phyloP scores from a whole-genome alignment of 2,329 filamentous ascomycete genomes.

The Diaporthe vexans region DNA sequence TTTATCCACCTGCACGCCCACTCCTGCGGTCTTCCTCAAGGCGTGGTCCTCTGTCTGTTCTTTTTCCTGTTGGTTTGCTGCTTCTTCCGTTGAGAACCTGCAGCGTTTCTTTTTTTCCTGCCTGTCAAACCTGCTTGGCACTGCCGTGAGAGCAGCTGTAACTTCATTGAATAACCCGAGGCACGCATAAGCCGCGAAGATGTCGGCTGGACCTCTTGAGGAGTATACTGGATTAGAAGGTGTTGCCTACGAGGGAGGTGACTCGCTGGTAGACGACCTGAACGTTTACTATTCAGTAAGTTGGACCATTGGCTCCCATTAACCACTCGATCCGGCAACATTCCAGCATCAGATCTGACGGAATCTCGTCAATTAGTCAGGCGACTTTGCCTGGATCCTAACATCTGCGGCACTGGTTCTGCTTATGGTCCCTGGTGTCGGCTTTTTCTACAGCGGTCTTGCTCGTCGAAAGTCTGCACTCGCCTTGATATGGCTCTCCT shows the following conservation, averaged over 20 bases:
- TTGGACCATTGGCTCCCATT: conserved; percentile 36
- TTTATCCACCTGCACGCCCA: conserved; percentile 28
- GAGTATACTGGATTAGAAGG: conserved; percentile 66
- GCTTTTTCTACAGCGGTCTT: conserved; percentile 94
- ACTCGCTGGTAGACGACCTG: conserved; percentile 75
- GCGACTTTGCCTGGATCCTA: conserved; percentile 87
- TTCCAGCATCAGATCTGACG: neutral
- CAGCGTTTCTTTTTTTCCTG: conserved; percentile 13
- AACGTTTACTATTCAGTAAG: conserved; percentile 88
- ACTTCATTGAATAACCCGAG: neutral
- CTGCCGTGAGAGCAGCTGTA: conserved; percentile 4
- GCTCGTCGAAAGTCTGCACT: conserved; percentile 91
- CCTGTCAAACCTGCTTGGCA: neutral
- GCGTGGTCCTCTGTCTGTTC: neutral
- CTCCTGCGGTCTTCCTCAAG: conserved; percentile 1
- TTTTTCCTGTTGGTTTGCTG: conserved; percentile 10
- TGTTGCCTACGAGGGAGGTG: conserved; percentile 62
- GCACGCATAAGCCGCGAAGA: conserved; percentile 39
- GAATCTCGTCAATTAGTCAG: conserved; percentile 65
- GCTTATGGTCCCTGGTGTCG: conserved; percentile 94
- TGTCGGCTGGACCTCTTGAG: conserved; percentile 52
- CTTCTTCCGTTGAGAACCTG: neutral
- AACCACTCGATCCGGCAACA: conserved; percentile 42
- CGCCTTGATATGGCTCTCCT: conserved; percentile 86
- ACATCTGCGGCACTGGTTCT: conserved; percentile 83